Evolutionary conservation across 306 rosid genomes (phyloP), one percentile per base, ranked within the genome.

Genomic region (Sicyos baderoa): DNA sequence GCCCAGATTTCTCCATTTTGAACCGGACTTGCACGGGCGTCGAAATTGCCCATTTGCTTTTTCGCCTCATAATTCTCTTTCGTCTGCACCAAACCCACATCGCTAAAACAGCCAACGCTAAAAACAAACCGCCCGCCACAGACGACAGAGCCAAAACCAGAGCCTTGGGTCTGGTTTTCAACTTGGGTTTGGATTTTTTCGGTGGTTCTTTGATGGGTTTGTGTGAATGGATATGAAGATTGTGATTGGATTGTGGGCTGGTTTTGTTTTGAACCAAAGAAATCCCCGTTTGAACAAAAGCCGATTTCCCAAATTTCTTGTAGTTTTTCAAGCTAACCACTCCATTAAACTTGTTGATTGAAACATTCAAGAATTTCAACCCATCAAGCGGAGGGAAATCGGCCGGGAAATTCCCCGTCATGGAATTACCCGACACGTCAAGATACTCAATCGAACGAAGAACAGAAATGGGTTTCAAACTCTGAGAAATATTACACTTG

Each of bases 1-100:
- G 97, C 9, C 99, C 99, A 0, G 96, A 90, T 80, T 84, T 89
- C 74, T 89, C 98, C 74, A 82, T 51, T 83, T 82, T 85, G 54
- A 86, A 66, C 2, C 60, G 76, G 9, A 68, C 3, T 56, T 83
- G 85, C 51, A 80, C 78, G 15, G 99, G 97, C 55, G 79, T 88
- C 4, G 99, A 93, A n/a, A 93, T 93, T 32, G 96, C 95, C 99
- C 99, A 90, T 57, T 86, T 90, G 82, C 67, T 89, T 76, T 72
- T 88, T 23, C 58, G n/a, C 40, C 6, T 66, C 40, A 47, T 84
- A 8, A 79, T 3, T 71, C 35, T 70, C 55, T 74, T 84, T 76
- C 77, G 83, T 75, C 88, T 80, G 79, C 72, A 73, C 82, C 55
- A 83, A 13, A 63, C 2, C 37, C 79, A 79, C 1, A 60, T 74